phyloP scores from a whole-genome alignment of 495 filamentous ascomycete genomes.

The Penicillium parvum region DNA sequence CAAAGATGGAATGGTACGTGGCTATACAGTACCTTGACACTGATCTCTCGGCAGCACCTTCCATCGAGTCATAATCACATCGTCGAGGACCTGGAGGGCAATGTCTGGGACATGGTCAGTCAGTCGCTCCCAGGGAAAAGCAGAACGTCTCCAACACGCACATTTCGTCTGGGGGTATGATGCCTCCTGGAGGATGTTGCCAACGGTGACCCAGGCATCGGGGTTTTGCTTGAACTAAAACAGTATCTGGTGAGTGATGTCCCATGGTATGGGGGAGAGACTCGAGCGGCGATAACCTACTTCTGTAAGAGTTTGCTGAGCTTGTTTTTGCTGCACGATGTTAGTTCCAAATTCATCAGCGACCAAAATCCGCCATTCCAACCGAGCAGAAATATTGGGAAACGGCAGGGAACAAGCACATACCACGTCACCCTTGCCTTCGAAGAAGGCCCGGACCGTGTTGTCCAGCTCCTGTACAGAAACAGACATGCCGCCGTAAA shows the following conservation, averaged over 20 bases:
- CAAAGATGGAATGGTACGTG: background rate
- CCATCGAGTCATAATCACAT: conserved; percentile 98
- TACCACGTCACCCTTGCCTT: conserved; percentile 89
- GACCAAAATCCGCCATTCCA: background rate
- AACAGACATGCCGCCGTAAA: conserved; percentile 53
- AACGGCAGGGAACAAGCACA: conserved; percentile 21
- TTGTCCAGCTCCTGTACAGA: conserved; percentile 90
- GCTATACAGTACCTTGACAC: conserved; percentile 68
- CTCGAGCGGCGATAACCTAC: conserved; percentile 52
- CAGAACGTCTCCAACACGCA: conserved; percentile 37
- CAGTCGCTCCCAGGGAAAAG: background rate
- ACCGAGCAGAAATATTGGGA: no score
- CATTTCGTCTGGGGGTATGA: conserved; percentile 96
- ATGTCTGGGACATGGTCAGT: conserved; percentile 65
- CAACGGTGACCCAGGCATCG: conserved; percentile 94
- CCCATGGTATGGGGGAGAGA: background rate
- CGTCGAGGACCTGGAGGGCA: conserved; percentile 92
- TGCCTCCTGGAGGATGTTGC: conserved; percentile 87
- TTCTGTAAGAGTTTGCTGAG: conserved; percentile 90
- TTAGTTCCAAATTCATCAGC: conserved; percentile 1
- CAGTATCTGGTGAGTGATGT: background rate
- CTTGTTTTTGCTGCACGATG: conserved; percentile 83
- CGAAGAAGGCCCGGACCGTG: conserved; percentile 94
- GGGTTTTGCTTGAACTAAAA: conserved; percentile 94
- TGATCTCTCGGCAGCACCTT: conserved; percentile 94